These are phyloP conservation scores for Tulasnella sp. DNA, from an alignment of 768 basidiomycete genomes.

Conservation along the genomic window DNA sequence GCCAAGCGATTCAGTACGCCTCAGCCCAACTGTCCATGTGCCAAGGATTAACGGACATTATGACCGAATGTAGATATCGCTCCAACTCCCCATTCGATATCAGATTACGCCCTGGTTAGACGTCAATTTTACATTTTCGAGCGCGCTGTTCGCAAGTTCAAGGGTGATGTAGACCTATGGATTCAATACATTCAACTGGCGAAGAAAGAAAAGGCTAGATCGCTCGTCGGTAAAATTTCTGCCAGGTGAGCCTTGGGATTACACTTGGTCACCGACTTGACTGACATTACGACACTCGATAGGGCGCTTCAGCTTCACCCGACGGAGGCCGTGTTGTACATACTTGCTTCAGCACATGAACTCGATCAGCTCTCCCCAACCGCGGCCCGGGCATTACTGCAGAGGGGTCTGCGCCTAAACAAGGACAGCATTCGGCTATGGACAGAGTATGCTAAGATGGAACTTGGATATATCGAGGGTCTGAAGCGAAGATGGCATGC, in stretches of 20 bases:
- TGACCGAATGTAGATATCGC: constrained; percentile 35
- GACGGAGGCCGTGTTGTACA: constrained; percentile 59
- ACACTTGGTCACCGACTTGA: neutral
- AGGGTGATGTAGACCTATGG: constrained; percentile 77
- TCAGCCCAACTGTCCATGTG: neutral
- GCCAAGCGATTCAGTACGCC: constrained; percentile 54
- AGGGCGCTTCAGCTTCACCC: constrained; percentile 86
- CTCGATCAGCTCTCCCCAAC: constrained; percentile 56
- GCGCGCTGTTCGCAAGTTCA: constrained; percentile 78
- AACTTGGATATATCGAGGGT: constrained; percentile 72
- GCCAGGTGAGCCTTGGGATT: constrained; percentile 44
- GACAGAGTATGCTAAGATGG: constrained; percentile 85
- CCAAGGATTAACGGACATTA: neutral
- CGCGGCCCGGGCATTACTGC: constrained; percentile 70
- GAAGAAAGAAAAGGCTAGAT: constrained; percentile 61
- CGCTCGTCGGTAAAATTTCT: constrained; percentile 67
- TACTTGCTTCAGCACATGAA: constrained; percentile 75
- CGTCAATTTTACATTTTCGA: constrained; percentile 85
- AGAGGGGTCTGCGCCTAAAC: constrained; percentile 74
- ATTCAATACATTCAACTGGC: constrained; percentile 78
- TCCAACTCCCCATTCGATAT: constrained; percentile 46
- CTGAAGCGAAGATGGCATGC: constrained; percentile 27
- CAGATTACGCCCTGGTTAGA: constrained; percentile 73
- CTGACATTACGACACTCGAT: neutral
- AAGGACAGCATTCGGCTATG: constrained; percentile 62